Percentiles rank a stretch among this genome's conserved stretches.
phyloP scores from a whole-genome alignment of 495 filamentous ascomycete species.

The Tuber brumale region DNA sequence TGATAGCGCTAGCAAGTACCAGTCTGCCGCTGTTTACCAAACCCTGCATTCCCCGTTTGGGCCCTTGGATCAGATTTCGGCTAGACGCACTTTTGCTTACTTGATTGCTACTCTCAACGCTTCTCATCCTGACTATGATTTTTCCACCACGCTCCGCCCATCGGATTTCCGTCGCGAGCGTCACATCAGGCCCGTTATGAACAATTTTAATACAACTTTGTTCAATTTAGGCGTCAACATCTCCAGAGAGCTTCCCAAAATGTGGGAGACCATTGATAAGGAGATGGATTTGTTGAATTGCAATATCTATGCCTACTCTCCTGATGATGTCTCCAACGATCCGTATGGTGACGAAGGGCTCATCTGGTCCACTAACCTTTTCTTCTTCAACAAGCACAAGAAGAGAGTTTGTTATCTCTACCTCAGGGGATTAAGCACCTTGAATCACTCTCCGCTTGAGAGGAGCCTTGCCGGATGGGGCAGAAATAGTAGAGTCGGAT shows the following conservation, averaged over 20 bases:
- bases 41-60: constrained; percentile 73
- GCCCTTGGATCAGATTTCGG: constrained; percentile 72
- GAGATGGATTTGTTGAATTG: constrained; percentile 87
- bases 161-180: constrained; percentile 78
- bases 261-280: constrained; percentile 85
- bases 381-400: constrained; percentile 88
- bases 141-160: constrained; percentile 80
- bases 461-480: constrained; percentile 32
- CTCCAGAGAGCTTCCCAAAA: constrained; percentile 50
- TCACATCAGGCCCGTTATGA: constrained; percentile 68
- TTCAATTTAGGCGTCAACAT: constrained; percentile 71
- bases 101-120: constrained; percentile 97
- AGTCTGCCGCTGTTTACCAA: constrained; percentile 39
- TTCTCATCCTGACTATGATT: constrained; percentile 95
- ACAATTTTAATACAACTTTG: constrained; percentile 73
- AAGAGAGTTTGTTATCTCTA: constrained; percentile 97
- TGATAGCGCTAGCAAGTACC: constrained; percentile 41
- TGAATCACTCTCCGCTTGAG: constrained; percentile 59
- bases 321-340: constrained; percentile 62
- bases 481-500: constrained; percentile 14
- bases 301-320: constrained; percentile 74
- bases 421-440: constrained; percentile 73
- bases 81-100: constrained; percentile 88
- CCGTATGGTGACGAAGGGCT: constrained; percentile 82
- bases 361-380: constrained; percentile 92